These are phyloP conservation scores for Adansonia gregorii DNA, from an alignment of 441 rosid genomes.

Conservation along the genomic window DNA sequence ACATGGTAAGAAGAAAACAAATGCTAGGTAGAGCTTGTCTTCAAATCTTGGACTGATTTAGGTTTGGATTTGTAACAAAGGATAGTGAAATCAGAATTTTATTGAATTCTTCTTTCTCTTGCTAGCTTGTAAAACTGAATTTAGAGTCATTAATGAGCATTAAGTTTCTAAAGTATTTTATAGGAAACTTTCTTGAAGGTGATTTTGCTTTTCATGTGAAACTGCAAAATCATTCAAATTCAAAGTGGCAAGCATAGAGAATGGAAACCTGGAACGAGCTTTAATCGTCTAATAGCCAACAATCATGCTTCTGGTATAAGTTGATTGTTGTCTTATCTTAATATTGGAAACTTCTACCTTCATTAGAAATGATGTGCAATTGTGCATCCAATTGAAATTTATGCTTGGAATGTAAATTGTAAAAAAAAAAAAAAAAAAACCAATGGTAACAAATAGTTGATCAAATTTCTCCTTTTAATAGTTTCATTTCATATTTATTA, in stretches of 20 bases:
- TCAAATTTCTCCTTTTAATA: background rate
- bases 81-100: background rate
- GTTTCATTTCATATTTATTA: background rate
- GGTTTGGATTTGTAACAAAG: background rate
- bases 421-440: background rate
- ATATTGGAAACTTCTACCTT: background rate
- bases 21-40: background rate
- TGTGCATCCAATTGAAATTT: background rate
- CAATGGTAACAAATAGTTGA: background rate
- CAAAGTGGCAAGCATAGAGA: background rate
- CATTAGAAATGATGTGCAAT: background rate
- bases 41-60: background rate
- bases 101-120: background rate
- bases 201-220: background rate
- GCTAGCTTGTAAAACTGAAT: background rate
- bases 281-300: background rate
- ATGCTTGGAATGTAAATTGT: background rate
- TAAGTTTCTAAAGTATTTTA: background rate
- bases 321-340: background rate
- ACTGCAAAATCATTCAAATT: background rate
- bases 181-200: background rate
- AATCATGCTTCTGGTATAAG: background rate
- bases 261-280: slow-evolving; percentile 13
- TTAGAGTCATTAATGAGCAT: background rate
- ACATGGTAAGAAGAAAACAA: background rate